phyloP scores from a whole-genome alignment of 306 rosid species.

The Prunus mongolica region DNA sequence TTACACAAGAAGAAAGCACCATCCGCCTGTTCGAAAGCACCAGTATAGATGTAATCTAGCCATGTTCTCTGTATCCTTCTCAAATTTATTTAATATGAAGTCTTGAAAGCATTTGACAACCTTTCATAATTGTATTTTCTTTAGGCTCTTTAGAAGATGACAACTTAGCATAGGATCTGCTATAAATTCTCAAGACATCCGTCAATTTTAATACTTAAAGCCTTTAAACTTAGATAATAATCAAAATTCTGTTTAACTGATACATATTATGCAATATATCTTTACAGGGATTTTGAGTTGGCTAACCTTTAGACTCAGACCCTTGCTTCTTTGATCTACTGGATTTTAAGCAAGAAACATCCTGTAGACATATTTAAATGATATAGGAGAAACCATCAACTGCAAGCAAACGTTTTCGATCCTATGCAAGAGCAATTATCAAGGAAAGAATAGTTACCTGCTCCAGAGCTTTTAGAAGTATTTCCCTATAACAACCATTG shows the following conservation, averaged over 20 bases:
- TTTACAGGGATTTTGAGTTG: neutral
- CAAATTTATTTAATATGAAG: too few species aligned
- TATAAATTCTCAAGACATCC: neutral
- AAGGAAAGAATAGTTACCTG: conserved; percentile 32
- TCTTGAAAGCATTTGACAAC: too few species aligned
- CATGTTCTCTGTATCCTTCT: too few species aligned
- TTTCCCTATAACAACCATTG: conserved; percentile 26
- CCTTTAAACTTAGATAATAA: neutral
- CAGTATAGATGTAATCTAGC: too few species aligned
- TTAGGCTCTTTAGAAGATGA: too few species aligned
- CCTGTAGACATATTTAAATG: conserved; percentile 25
- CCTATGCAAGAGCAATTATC: conserved; percentile 7
- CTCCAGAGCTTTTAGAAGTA: conserved; percentile 43
- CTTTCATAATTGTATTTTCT: too few species aligned
- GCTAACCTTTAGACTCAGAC: conserved; percentile 44
- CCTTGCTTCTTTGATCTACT: conserved; percentile 25
- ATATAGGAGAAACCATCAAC: conserved; percentile 7
- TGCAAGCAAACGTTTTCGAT: conserved; percentile 16
- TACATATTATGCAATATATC: neutral
- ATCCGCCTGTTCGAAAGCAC: too few species aligned
- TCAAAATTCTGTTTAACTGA: neutral
- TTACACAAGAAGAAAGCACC: too few species aligned
- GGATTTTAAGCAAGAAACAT: conserved; percentile 38
- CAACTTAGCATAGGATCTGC: too few species aligned
- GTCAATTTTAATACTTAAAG: neutral